Conservation (phyloP, 108 stramenopile species). For the Parietichytrium sp. region DNA sequence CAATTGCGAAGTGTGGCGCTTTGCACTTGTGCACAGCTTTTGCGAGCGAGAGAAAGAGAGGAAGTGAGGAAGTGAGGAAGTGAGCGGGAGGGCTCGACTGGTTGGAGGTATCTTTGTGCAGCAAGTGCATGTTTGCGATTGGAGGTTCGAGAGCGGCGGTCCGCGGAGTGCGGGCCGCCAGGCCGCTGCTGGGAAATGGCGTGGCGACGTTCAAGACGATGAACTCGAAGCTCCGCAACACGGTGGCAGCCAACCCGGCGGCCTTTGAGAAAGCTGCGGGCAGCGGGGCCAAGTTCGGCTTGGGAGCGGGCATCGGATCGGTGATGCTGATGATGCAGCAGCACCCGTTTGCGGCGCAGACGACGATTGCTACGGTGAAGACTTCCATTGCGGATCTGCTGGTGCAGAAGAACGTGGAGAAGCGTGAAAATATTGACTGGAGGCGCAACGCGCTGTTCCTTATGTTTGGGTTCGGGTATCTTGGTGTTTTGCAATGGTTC, state of each 20-base stretch:
- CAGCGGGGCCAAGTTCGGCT: background rate
- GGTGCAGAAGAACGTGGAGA: constrained; percentile 76
- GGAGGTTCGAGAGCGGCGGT: no score
- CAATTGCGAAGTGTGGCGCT: no score
- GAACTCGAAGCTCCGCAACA: background rate
- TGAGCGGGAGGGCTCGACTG: no score
- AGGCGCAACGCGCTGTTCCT: constrained; percentile 76
- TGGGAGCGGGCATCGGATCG: background rate
- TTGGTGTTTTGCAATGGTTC: constrained; percentile 82
- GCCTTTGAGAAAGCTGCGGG: no score
- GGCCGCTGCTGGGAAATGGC: background rate
- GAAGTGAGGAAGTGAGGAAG: no score
- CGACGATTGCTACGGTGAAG: constrained; percentile 74
- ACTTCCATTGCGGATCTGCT: constrained; percentile 76
- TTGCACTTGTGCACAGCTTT: no score
- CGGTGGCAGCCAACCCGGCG: background rate
- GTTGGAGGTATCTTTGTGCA: no score
- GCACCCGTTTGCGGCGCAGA: constrained; percentile 75
- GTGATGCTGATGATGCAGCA: constrained; percentile 9
- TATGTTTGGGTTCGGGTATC: constrained; percentile 77
- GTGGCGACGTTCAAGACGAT: constrained; percentile 20
- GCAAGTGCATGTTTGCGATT: no score
- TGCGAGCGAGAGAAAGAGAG: no score
- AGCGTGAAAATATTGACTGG: constrained; percentile 72
- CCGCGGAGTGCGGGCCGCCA: no score